phyloP scores from a whole-genome alignment of 129 eudicot species.

The Solidago caesia region DNA sequence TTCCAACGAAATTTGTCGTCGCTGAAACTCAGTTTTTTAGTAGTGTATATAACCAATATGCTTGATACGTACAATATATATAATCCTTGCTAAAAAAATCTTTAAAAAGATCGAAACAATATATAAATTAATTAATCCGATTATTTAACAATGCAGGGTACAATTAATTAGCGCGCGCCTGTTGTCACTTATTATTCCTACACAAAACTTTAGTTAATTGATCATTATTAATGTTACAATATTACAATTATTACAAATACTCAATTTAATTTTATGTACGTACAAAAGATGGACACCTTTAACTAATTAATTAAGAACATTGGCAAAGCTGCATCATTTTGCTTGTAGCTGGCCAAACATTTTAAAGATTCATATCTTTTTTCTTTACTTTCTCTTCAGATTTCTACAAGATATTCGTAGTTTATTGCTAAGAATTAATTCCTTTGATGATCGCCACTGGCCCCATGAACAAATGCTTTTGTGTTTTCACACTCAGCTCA shows the following conservation, averaged over 20 bases:
- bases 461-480: constrained; percentile 38
- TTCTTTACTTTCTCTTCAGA: constrained; percentile 31
- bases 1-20: no score
- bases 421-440: constrained; percentile 37
- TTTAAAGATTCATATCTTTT: constrained; percentile 38
- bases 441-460: constrained; percentile 23
- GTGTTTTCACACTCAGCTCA: constrained; percentile 37
- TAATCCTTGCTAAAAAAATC: constrained; percentile 2
- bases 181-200: constrained; percentile 35
- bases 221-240: constrained; percentile 41
- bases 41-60: not conserved
- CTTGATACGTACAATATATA: not conserved
- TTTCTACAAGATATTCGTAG: constrained; percentile 25
- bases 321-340: constrained; percentile 61
- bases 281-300: constrained; percentile 41
- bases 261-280: constrained; percentile 26
- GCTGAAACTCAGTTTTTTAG: no score
- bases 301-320: constrained; percentile 24
- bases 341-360: constrained; percentile 56
- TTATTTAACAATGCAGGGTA: constrained; percentile 8
- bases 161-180: constrained; percentile 8
- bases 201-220: constrained; percentile 37
- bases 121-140: not conserved
- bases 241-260: constrained; percentile 51
- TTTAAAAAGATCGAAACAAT: not conserved